Evolutionary conservation across 768 basidiomycete genomes (phyloP), one percentile per base, ranked within the genome.

Genomic region (Leccinum broughii): DNA sequence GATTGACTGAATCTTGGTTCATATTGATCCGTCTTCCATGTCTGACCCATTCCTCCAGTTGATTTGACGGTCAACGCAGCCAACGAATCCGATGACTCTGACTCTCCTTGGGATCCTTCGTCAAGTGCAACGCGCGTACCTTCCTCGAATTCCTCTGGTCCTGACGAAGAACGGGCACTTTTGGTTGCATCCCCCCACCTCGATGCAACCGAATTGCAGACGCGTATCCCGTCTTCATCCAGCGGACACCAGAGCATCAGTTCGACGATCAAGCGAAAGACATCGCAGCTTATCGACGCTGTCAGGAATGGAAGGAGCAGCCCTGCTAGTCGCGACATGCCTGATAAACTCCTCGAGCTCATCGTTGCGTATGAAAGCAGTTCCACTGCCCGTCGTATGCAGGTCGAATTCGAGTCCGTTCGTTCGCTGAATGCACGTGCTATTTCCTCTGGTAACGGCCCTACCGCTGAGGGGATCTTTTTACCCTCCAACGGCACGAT

Each of bases 301-400:
- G 82, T 90, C 57, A 73, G 55, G 65, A 76, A 53, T 67, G 75
- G 51, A 69, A 76, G 26, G 32, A 69, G 68, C 9, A 69, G 68
- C 3, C 41, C 60, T 11, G 76, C 75, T 50, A 71, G 67, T 41
- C 73, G 73, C 7, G 73, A 73, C 1, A 62, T 88, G 0, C 70
- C 86, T 9, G 81, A 86, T 4, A 84, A 85, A 60, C 82, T 98
- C 4, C 81, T 82, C 2, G 78, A 77, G 20, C 81, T 99, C n/a
- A 87, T 96, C 48, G 77, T 85, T 3, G 83, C 87, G 0, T 95
- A 90, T 70, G 80, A 82, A 52, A 66, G 71, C 9, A 95, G 93
- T 69, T 77, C 83, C 13, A 81, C 95, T 44, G 86, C 90, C 7
- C 76, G 77, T 39, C 77, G 71, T 15, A 84, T 96, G 56, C 78